Base-by-base conservation (phyloP, 768 basidiomycete species). In the Naganishia antarctica region DNA sequence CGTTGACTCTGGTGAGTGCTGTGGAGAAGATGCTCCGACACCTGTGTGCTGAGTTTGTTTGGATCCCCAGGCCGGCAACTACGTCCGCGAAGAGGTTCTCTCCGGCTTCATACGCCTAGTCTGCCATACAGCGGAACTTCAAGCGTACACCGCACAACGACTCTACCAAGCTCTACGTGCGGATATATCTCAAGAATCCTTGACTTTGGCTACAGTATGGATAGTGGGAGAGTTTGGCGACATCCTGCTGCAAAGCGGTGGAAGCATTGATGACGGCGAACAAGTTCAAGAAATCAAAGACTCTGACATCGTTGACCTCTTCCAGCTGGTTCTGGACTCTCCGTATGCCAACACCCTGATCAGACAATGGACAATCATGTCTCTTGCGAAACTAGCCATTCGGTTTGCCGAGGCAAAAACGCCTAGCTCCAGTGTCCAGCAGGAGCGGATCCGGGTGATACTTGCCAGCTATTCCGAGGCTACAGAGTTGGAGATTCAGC, bases 171-270 rank as follows among this genome's bases (percentile, higher is more conserved):
- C 94, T 5, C 84, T 99, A 23, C 87, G 85, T 64, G 82, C 84
- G 0, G 96, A 99, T 76, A 87, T 98, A 28, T 98, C 96, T 3
- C 96, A 98, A 74, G 96, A 99, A 71, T 91, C 91, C 7, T 80
- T 99, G 32, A 96, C 96, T 0, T 81, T 99, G 15, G 87, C 90
- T 4, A 87, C 91, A 0, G 88, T 93, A 3, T 99, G 96, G 96
- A 81, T 97, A 43, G 85, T 98, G 60, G 96, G 96, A 46, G 96
- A 99, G 78, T 98, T 94, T 73, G 90, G 90, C 57, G 96, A 98
- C 71, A 79, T 90, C 46, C 77, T 99, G 16, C 76, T 99, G 1
- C 88, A 93, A 69, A 47, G 28, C 32, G 85, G 85, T n/a, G 91
- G 91, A 3, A 81, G 90, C 16, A 84, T 89, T 13, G 85, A 86